Evolutionary conservation across 1,284 basidiomycete species (phyloP), one percentile per base, ranked within the genome.

Genomic region (Rhodofomes roseus): DNA sequence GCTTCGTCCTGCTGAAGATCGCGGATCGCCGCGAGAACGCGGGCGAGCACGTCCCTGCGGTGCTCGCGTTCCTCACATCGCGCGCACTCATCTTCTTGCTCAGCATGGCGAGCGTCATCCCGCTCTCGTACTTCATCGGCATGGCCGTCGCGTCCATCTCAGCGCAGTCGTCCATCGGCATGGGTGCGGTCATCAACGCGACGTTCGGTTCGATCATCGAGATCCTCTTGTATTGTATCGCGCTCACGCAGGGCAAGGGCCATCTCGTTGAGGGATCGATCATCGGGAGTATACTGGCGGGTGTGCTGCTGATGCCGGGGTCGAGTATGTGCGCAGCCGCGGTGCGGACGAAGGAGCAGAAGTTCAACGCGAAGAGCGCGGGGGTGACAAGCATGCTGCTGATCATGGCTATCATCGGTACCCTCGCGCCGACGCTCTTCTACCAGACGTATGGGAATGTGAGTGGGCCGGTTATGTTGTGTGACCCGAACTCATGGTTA

Each of bases 111-210:
- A 95, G 92, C 65, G 95, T 99, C 67, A 98, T 99, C 63, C 97
- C 97, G 0, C 82, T 99, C 7, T 96, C 93, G 7, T 99, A 99
- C 80, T 99, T 98, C 77, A 98, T 99, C 70, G 97, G 97, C 23
- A 99, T 99, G 97, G 97, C 97, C 1, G 97, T 99, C 58, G 97
- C 97, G 0, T 96, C 93, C 54, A 99, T 99, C 71, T 95, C 93
- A 23, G 96, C 97, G 0, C 97, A 99, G 73, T 96, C 93, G 0
- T 95, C 92, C 16, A 99, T 99, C 64, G 97, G 97, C 14, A 98
- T 99, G 95, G 97, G 97, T 63, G 97, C 97, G 0, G 96, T 99
- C 66, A 99, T 99, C 80, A 99, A 99, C 74, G 97, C 97, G 0
- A 97, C 95, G 0, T 99, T 99, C 69, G 97, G 97, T 73, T 96